Evolutionary conservation across 257 asterid genomes (phyloP), one percentile per base, ranked within the genome.

Genomic region (Paulownia fortunei): DNA sequence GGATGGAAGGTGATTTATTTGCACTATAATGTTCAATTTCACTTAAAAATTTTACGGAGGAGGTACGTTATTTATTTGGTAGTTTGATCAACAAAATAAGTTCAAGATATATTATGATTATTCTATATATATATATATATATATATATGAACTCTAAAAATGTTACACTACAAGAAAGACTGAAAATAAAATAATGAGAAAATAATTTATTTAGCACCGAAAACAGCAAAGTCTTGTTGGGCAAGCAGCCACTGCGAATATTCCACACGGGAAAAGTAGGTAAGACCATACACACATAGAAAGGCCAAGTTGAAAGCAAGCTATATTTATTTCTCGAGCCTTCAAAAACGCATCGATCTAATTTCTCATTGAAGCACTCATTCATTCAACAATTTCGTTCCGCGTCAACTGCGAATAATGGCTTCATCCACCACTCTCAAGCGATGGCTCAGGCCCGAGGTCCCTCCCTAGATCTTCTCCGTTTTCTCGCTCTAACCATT

Each of bases 391-490:
- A 24, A 10, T 19, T 70, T 39, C 73, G 34, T 42, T 79, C 76
- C 78, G 69, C 71, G 44, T 69, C 27, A 12, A 8, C 73, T 12
- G 71, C 72, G 8, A 62, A 4, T 41, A 30, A 91, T 93, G 97
- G 91, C 97, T 74, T 84, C 97, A 5, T 79, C 96, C 11, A 21
- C 87, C 16, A 62, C 87, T 70, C 59, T 86, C 83, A 92, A 78
- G 80, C 85, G 97, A 80, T 92, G 97, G 97, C 84, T 92, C 63
- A 84, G 94, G 86, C 97, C 97, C 51, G 97, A 92, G 96, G 97
- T 90, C 0, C 79, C 19, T 12, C 24, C 27, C 80, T 85, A 71
- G 81, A 87, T 82, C 72, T 77, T 39, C 49, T 82, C 63, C 49
- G 39, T 37, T 59, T 44, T 0, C 18, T 19, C 32, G 13, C 36